Evolutionary conservation across 179 eudicot genomes (phyloP).

Genomic region (Spinacia oleracea): DNA sequence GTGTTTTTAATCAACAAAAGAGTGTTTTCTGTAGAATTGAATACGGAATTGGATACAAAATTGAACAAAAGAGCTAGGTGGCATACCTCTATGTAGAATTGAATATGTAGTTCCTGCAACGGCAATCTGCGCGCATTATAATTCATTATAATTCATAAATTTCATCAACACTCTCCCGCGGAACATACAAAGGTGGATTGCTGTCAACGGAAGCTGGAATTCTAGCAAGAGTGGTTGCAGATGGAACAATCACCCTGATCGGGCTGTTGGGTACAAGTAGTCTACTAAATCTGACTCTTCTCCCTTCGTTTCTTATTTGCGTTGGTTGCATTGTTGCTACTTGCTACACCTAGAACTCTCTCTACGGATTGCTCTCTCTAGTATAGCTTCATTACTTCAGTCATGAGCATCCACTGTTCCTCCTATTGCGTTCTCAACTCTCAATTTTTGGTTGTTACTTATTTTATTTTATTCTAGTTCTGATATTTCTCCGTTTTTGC

Average conservation of each 20-base stretch:
- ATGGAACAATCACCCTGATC: conserved; percentile 71
- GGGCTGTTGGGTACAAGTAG: conserved; percentile 65
- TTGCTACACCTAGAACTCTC: conserved; percentile 74
- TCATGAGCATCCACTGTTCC: neutral
- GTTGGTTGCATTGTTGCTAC: conserved; percentile 66
- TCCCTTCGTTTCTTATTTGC: conserved; percentile 78
- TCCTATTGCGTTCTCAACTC: neutral
- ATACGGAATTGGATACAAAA: no score
- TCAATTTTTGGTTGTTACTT: conserved; percentile 11
- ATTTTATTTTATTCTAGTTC: neutral
- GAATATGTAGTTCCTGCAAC: no score
- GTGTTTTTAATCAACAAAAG: no score
- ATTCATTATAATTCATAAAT: no score
- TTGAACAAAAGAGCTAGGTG: no score
- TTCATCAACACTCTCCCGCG: conserved; percentile 82
- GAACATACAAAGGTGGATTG: conserved; percentile 87
- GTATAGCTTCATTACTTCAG: neutral
- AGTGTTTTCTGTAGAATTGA: no score
- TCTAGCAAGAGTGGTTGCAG: conserved; percentile 84
- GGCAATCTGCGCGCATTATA: no score
- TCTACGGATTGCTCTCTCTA: no score
- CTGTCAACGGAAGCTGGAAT: conserved; percentile 97
- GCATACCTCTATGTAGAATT: no score
- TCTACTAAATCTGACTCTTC: conserved; percentile 63
- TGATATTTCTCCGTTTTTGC: conserved; percentile 19